These are phyloP conservation scores for Trametes punicea DNA, from an alignment of 768 basidiomycete genomes.

Conservation along the genomic window DNA sequence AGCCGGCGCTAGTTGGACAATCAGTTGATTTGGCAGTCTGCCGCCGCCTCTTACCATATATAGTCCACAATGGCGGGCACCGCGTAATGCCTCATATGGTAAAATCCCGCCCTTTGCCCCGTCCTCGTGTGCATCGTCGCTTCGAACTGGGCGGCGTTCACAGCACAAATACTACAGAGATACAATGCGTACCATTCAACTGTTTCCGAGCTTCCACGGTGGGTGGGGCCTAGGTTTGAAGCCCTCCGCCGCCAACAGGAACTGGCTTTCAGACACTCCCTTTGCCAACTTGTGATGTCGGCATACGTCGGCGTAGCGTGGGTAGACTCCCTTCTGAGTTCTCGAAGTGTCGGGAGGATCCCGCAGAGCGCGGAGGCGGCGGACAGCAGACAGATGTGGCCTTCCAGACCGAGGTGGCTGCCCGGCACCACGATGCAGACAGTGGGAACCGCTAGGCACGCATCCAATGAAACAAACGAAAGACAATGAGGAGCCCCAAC, in stretches of 20 bases:
- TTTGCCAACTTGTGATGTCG: no score
- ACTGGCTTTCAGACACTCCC: background rate
- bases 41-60: conserved; percentile 10
- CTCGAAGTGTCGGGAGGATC: conserved; percentile 3
- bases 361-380: background rate
- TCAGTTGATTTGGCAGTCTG: no score
- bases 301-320: background rate
- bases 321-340: background rate
- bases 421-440: background rate
- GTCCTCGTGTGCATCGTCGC: conserved; percentile 9
- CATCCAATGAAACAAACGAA: no score
- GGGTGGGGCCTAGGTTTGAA: background rate
- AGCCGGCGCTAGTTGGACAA: conserved; percentile 1
- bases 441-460: background rate
- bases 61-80: background rate
- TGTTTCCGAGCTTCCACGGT: conserved; percentile 3
- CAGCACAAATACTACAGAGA: background rate
- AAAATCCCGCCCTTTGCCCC: conserved; percentile 5
- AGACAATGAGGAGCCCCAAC: no score
- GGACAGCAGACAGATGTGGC: background rate
- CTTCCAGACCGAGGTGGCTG: background rate
- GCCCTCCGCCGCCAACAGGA: background rate
- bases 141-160: background rate
- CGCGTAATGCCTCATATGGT: conserved; percentile 1
- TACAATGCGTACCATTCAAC: background rate